Conservation (phyloP, 305 asterid genomes). For the Rubia occidens region DNA sequence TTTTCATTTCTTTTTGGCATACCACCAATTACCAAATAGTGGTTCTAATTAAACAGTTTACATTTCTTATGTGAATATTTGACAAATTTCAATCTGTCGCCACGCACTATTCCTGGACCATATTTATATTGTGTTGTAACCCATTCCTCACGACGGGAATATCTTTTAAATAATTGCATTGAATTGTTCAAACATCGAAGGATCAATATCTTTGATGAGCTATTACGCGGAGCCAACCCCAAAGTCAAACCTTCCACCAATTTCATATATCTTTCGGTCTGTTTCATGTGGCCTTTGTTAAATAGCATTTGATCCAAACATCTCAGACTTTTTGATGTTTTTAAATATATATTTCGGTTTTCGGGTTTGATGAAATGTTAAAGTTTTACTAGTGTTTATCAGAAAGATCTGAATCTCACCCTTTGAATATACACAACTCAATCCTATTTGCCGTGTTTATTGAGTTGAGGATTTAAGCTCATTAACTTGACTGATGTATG, state of each 20-base stretch:
- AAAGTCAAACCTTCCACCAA: not conserved
- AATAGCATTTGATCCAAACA: not conserved
- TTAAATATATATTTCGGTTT: no score
- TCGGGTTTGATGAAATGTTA: not conserved
- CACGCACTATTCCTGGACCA: not conserved
- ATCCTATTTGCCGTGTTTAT: not conserved
- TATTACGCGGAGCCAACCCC: not conserved
- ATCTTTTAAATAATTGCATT: not conserved
- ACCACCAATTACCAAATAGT: not conserved
- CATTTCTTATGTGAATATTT: not conserved
- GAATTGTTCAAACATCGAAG: not conserved
- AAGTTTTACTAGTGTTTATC: not conserved
- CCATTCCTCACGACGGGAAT: not conserved
- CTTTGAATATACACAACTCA: not conserved
- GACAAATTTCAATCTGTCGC: not conserved
- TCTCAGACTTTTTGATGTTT: not conserved
- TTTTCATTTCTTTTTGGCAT: not conserved
- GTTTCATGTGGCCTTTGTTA: not conserved
- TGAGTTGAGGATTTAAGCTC: not conserved
- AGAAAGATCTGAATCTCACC: not conserved
- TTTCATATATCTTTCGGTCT: not conserved
- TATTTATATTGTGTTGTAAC: not conserved
- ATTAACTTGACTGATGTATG: not conserved
- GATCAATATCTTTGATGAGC: not conserved
- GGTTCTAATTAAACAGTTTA: not conserved